Evolutionary conservation across 805 yeast genomes (phyloP), one percentile per base, ranked within the genome.

Genomic region (Hanseniaspora osmophila): DNA sequence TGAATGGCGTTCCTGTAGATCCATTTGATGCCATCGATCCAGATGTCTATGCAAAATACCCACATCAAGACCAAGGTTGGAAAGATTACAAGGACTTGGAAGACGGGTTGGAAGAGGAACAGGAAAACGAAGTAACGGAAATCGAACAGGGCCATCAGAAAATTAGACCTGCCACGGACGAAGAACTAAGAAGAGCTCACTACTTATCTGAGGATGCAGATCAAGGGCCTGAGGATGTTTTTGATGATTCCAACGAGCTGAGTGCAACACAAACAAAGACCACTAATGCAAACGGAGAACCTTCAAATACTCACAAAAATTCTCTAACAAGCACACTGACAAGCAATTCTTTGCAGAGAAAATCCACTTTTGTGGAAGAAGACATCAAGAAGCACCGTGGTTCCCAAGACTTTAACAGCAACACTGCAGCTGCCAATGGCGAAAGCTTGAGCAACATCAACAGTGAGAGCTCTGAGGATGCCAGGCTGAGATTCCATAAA

Each of bases 31-130:
- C 27, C 35, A 51, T 56, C 19, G 7, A 30, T 6, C n/a, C 38
- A n/a, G 33, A 38, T 16, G 16, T n/a, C 11, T 33, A 38, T 40
- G 38, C 16, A 48, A 54, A 53, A n/a, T 82, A 82, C 57, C 85
- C 87, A 53, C 63, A 61, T 59, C 61, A 66, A 22, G 90, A 83
- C 57, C 80, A 77, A 54, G 92, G 92, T 37, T 58, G 54, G 49
- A 63, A 67, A 44, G 85, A 83, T 60, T 69, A 78, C 42, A 64
- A 73, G 52, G 46, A 52, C 30, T 59, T 54, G 29, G 55, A 54
- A 41, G 46, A 44, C 10, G 45, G 45, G n/a, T 49, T 49, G 16
- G 58, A 60, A 40, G 45, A 52, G 12, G 54, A 54, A 19, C 50
- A 52, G 13, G 48, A 55, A 30, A 16, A 19, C 10, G 43, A 42